Evolutionary conservation across 192 early-diverging fungal genomes (phyloP), one percentile per base, ranked within the genome.

Genomic region (Geranomyces variabilis): DNA sequence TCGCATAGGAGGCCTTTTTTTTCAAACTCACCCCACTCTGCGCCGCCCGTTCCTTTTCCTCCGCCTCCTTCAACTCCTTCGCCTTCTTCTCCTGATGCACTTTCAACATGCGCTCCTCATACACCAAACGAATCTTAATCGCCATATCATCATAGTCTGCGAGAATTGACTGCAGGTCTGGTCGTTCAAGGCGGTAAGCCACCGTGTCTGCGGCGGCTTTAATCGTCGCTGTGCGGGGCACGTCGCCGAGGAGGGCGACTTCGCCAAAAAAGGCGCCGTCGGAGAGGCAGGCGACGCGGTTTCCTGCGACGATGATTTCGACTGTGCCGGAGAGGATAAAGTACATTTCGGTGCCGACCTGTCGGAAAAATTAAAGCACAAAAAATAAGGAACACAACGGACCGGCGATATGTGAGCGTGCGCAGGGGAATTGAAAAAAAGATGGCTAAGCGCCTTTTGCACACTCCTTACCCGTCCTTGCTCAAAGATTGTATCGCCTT

Each of bases 261-360:
- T 84, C 75, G 19, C 81, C 81, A 36, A 68, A 68, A 22, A 68
- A 68, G 17, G 64, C 64, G 17, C 64, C 64, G 30, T 66, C 64
- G 21, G 64, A 66, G 7, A 60, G 58, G 29, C 29, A 70, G 45
- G 71, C 80, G 24, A 78, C 75, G 49, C 57, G 41, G 13, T 77
- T 79, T 7, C 74, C 73, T 33, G 75, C 75, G 4, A 86, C 78
- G 28, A 80, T 73, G 58, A 84, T 76, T 17, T 79, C 77, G 1
- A 86, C 78, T 22, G 49, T 57, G 1, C 84, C 84, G 61, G 63
- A 67, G 15, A 80, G 58, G 36, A 86, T 82, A 68, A 86, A 86
- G 64, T 78, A 86, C 84, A 86, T 86, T 34, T 77, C 73, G 66
- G 81, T 79, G 55, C 84, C 84, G 58, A 73, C 66, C 80, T 83